phyloP scores from a whole-genome alignment of 176 grass and related monocot genomes.

The Ampelocalamus luodianensis region DNA sequence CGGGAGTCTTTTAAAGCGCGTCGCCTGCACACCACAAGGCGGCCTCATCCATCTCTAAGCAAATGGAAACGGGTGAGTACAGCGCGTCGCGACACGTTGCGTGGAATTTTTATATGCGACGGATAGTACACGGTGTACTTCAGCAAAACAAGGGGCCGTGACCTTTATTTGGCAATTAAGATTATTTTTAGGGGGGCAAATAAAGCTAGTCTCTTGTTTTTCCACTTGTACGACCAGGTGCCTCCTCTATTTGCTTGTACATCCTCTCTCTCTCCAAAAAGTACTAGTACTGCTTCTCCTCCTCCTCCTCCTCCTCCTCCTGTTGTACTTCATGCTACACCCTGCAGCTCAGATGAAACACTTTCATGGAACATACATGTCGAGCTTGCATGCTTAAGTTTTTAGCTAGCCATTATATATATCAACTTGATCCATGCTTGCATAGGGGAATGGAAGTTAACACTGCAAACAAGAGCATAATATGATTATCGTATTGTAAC shows the following conservation, averaged over 20 bases:
- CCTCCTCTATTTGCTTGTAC: not conserved
- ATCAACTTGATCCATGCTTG: not conserved
- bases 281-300: not conserved
- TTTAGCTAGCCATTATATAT: not conserved
- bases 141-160: not conserved
- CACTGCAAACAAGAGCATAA: not conserved
- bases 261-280: not conserved
- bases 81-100: conserved; percentile 7
- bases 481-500: not conserved
- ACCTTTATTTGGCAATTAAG: not conserved
- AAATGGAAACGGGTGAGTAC: not conserved
- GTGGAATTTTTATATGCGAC: conserved; percentile 29
- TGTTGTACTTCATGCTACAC: not conserved
- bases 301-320: not conserved
- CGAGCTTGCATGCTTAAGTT: not conserved
- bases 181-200: not conserved
- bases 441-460: too few relatives aligned
- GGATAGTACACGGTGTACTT: not conserved
- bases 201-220: not conserved
- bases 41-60: not conserved
- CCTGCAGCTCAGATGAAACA: not conserved
- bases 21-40: too few relatives aligned
- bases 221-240: conserved; percentile 7
- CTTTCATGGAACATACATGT: not conserved
- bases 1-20: too few relatives aligned